These are phyloP conservation scores for Ophiostoma quercus DNA, from an alignment of 2,329 filamentous ascomycete genomes.

Conservation along the genomic window DNA sequence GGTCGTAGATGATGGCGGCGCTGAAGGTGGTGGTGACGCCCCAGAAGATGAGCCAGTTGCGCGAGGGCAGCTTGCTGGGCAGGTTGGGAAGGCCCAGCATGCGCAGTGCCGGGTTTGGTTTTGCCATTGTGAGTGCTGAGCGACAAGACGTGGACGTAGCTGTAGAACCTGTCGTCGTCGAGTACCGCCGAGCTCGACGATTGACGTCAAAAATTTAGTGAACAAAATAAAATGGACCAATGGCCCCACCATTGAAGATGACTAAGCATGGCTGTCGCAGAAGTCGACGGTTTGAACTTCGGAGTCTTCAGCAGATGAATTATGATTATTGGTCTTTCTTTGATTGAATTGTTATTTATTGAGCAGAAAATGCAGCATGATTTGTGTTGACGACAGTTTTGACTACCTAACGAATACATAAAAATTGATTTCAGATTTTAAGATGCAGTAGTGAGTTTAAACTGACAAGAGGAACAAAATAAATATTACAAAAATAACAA, in stretches of 20 bases:
- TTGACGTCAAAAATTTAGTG: constrained; percentile 11
- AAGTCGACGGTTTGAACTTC: background rate
- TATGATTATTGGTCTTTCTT: too few species aligned
- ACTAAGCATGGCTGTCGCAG: background rate
- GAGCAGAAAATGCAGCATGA: too few species aligned
- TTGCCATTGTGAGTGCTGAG: background rate
- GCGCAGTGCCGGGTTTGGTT: constrained; percentile 62
- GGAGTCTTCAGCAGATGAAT: too few species aligned
- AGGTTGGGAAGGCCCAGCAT: constrained; percentile 84
- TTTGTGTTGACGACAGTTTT: too few species aligned
- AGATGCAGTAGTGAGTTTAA: too few species aligned
- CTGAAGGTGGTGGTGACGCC: constrained; percentile 71
- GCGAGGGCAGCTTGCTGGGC: constrained; percentile 78
- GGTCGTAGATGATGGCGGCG: constrained; percentile 82
- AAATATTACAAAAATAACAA: background rate
- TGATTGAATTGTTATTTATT: too few species aligned
- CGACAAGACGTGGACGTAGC: background rate
- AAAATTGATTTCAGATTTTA: too few species aligned
- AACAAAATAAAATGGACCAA: background rate
- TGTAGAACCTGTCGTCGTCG: background rate
- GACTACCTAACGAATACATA: too few species aligned
- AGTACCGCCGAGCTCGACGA: background rate
- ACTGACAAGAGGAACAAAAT: too few species aligned
- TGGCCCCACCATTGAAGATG: background rate
- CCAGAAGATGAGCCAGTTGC: constrained; percentile 97